Percentiles rank a stretch among this genome's conserved stretches.
phyloP scores from a whole-genome alignment of 176 grass and related monocot species.

The Phyllostachys edulis region DNA sequence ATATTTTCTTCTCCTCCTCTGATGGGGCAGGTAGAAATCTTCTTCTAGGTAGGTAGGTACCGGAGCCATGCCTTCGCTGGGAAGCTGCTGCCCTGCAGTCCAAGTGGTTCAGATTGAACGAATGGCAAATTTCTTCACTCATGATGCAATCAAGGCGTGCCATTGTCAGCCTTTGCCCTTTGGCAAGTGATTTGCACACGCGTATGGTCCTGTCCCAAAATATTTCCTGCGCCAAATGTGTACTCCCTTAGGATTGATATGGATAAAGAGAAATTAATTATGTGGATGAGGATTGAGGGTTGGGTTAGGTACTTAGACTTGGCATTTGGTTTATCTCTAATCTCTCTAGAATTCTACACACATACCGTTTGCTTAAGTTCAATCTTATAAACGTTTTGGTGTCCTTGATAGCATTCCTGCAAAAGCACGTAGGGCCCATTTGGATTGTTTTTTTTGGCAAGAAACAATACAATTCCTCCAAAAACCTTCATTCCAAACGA shows the following conservation, averaged over 20 bases:
- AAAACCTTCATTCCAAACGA: not conserved
- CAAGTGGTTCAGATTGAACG: constrained; percentile 19
- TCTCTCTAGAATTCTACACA: not conserved
- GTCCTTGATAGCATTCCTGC: not conserved
- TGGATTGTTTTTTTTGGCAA: not conserved
- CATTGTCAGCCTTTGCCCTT: not conserved
- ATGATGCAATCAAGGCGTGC: not conserved
- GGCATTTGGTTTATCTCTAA: not conserved
- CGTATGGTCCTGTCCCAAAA: not conserved
- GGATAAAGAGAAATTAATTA: not conserved
- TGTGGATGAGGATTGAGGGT: not conserved
- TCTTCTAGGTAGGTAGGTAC: not conserved
- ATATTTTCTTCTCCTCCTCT: not conserved
- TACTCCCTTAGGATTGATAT: not conserved
- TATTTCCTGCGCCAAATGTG: not conserved
- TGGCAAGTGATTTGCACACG: not conserved
- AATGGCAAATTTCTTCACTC: not conserved
- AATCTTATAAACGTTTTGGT: not conserved
- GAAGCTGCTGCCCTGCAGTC: constrained; percentile 6
- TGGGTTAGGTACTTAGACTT: not conserved
- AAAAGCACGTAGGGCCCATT: not conserved
- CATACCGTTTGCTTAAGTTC: not conserved
- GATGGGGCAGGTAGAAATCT: constrained; percentile 4
- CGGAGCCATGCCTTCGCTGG: not conserved
- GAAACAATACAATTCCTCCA: too few relatives aligned